Evolutionary conservation across 2,329 filamentous ascomycete genomes (phyloP).

Genomic region (Ascochyta rabiei): DNA sequence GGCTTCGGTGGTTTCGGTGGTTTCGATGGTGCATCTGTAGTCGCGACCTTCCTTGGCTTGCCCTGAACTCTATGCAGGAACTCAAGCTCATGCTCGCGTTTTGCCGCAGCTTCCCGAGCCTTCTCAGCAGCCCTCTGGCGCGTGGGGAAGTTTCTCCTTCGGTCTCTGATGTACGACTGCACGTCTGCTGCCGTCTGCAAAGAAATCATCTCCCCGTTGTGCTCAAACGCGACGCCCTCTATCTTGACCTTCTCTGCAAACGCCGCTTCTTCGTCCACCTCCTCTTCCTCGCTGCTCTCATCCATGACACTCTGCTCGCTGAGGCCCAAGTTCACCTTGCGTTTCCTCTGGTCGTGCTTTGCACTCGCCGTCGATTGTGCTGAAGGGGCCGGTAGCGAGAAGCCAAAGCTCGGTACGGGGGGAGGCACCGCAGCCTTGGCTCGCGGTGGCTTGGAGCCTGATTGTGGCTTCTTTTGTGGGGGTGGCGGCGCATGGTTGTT

Average conservation of each 20-base stretch:
- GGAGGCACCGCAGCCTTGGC: conserved; percentile 44
- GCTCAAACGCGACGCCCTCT: conserved; percentile 64
- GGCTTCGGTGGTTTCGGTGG: background rate
- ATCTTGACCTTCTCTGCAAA: conserved; percentile 50
- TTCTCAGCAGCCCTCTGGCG: conserved; percentile 70
- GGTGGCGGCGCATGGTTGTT: conserved; percentile 12
- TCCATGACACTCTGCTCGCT: conserved; percentile 63
- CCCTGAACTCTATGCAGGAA: conserved; percentile 40
- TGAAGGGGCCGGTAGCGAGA: conserved; percentile 32
- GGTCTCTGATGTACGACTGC: conserved; percentile 78
- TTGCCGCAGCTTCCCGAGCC: conserved; percentile 53
- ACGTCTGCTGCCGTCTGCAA: conserved; percentile 70
- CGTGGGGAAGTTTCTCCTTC: conserved; percentile 81
- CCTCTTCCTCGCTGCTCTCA: conserved; percentile 67
- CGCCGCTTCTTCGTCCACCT: conserved; percentile 71
- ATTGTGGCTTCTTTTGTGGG: conserved; percentile 19
- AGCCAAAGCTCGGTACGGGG: conserved; percentile 46
- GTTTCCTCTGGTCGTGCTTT: conserved; percentile 11
- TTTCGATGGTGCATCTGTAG: background rate
- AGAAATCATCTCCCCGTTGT: conserved; percentile 60
- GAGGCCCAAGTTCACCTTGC: conserved; percentile 70
- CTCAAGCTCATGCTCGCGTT: conserved; percentile 48
- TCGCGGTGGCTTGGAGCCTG: conserved; percentile 38
- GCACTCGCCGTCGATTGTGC: conserved; percentile 9
- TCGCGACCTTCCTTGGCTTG: conserved; percentile 24